phyloP scores from a whole-genome alignment of 2,329 filamentous ascomycete species.

The Trichoderma aggressivum region DNA sequence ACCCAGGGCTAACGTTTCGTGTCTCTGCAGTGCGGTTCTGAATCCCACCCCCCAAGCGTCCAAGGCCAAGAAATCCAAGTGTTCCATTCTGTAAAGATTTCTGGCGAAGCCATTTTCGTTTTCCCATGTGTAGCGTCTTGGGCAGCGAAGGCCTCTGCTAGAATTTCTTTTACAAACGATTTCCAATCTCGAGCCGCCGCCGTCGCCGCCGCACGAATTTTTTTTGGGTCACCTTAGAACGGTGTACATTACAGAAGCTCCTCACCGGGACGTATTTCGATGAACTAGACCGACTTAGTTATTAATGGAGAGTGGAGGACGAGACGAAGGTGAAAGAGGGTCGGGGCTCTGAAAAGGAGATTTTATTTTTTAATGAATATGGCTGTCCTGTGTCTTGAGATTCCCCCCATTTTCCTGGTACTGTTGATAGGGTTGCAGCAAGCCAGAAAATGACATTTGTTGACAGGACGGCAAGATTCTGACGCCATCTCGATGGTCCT shows the following conservation, averaged over 20 bases:
- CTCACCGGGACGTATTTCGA: constrained; percentile 16
- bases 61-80: constrained; percentile 64
- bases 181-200: constrained; percentile 12
- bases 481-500: constrained; percentile 14
- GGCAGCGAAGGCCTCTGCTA: constrained; percentile 8
- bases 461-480: constrained; percentile 12
- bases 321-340: not conserved
- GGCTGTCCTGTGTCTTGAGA: constrained; percentile 17
- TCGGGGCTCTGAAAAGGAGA: constrained; percentile 7
- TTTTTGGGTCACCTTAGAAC: constrained; percentile 16
- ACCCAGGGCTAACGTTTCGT: constrained; percentile 21
- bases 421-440: constrained; percentile 15
- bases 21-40: constrained; percentile 59
- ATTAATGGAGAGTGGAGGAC: constrained; percentile 17
- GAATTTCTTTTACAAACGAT: constrained; percentile 1
- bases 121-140: constrained; percentile 7
- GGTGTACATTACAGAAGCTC: constrained; percentile 12
- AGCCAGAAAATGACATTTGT: constrained; percentile 18
- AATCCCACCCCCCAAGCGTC: constrained; percentile 59
- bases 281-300: constrained; percentile 13
- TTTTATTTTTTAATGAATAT: constrained; percentile 18
- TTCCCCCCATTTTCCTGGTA: constrained; percentile 15
- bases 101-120: not conserved
- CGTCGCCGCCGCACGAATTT: constrained; percentile 5
- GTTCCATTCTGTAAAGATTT: constrained; percentile 60